Evolutionary conservation across 2,329 filamentous ascomycete genomes (phyloP).

Genomic region (Verticillium nubilum): DNA sequence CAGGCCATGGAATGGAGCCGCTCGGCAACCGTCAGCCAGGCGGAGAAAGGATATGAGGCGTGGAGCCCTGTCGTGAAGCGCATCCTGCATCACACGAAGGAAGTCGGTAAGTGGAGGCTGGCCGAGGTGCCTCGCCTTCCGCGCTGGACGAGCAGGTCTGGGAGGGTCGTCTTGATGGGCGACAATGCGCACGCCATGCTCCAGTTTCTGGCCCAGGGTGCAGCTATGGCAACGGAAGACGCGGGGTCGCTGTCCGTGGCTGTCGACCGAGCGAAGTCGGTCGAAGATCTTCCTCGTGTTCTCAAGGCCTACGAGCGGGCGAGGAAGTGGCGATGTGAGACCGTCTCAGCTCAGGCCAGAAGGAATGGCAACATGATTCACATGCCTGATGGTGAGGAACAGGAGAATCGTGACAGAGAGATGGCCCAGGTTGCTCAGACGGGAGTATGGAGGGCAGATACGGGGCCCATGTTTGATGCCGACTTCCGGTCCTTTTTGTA

Average conservation of each 20-base stretch:
- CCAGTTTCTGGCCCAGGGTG: background rate
- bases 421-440: background rate
- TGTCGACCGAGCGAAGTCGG: background rate
- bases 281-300: background rate
- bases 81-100: background rate
- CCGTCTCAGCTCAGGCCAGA: background rate
- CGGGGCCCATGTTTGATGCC: background rate
- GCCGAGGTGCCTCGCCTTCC: background rate
- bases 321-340: background rate
- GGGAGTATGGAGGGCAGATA: background rate
- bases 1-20: background rate
- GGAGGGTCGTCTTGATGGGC: background rate
- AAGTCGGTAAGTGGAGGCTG: background rate
- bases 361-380: background rate
- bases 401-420: background rate
- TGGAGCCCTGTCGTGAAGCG: background rate
- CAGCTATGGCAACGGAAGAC: background rate
- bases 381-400: background rate
- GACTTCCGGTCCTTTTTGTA: background rate
- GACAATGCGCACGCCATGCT: constrained; percentile 1
- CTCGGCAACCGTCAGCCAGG: background rate
- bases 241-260: background rate
- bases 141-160: background rate
- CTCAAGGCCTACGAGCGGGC: background rate
- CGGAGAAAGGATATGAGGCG: background rate